Evolutionary conservation across 2,329 filamentous ascomycete species (phyloP), one percentile per base, ranked within the genome.

Genomic region (Penicillium paneum): DNA sequence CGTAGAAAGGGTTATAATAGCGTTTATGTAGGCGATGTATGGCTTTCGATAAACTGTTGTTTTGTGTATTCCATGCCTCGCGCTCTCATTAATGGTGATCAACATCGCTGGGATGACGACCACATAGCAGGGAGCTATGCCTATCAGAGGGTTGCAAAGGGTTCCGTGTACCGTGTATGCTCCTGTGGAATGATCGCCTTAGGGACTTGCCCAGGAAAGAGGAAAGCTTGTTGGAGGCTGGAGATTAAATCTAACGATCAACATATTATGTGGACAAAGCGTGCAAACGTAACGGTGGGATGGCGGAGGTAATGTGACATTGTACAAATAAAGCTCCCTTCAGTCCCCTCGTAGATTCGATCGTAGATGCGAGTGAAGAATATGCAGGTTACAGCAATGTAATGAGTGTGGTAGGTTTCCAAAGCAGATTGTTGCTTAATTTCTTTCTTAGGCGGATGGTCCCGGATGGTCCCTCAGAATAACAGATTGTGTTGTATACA

Each of bases 161-260:
- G 34, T 51, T 47, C n/a, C n/a, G 39, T 36, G 12, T 21, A 19
- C 29, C 19, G 17, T 19, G 45, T 44, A 51, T 44, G 42, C 24
- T 54, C 19, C 12, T 55, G 45, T 49, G 62, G 62, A 64, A 64
- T 64, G 62, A 63, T 63, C 56, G 45, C 13, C 57, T 24, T 5
- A 8, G 8, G 12, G 15, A 44, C 2, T 24, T 56, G 40, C 53
- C 49, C 26, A 36, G 39, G 15, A 41, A 53, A 47, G 46, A 39
- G 42, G 17, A 46, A 49, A 49, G 50, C 29, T 35, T 35, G 8
- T 46, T 5, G 24, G 28, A 26, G 35, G 38, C 38, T 58, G 21
- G 15, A 11, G 3, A n/a, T 6, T 15, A n/a, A 32, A 12, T 11
- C 29, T 13, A 44, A 46, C 19, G 49, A 54, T 53, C 48, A 42